These are phyloP conservation scores for Aspergillus coremiiformis DNA, from an alignment of 495 filamentous ascomycete species.

Conservation along the genomic window DNA sequence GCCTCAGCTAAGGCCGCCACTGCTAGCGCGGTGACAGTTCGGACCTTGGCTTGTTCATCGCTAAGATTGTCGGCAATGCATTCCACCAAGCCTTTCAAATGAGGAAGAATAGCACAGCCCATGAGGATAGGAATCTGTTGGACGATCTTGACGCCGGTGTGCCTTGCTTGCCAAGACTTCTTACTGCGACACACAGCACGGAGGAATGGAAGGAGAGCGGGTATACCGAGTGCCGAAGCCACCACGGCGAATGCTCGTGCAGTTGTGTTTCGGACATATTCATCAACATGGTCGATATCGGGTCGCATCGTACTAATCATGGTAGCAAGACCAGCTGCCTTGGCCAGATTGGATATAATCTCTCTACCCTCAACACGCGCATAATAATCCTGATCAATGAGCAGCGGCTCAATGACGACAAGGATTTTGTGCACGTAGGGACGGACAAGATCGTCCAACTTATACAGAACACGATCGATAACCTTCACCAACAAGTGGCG, in stretches of 20 bases:
- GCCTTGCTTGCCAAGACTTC: slow-evolving; percentile 97
- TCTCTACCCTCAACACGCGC: slow-evolving; percentile 96
- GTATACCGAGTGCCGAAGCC: slow-evolving; percentile 92
- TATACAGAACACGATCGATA: slow-evolving; percentile 97
- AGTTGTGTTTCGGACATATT: slow-evolving; percentile 99
- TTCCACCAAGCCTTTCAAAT: slow-evolving; percentile 92
- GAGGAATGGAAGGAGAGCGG: slow-evolving; percentile 88
- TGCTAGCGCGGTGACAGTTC: slow-evolving; percentile 89
- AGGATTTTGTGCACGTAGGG: slow-evolving; percentile 98
- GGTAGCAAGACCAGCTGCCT: slow-evolving; percentile 92
- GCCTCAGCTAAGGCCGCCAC: slow-evolving; percentile 96
- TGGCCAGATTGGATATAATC: slow-evolving; percentile 95
- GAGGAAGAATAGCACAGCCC: slow-evolving; percentile 94
- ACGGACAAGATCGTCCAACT: slow-evolving; percentile 92
- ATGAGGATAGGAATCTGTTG: slow-evolving; percentile 99
- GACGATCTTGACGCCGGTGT: slow-evolving; percentile 99
- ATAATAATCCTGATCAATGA: slow-evolving; percentile 99
- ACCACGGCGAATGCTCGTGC: slow-evolving; percentile 97
- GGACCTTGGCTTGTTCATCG: slow-evolving; percentile 95
- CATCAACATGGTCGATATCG: slow-evolving; percentile 97
- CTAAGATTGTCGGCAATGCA: slow-evolving; percentile 93
- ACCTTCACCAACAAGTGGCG: slow-evolving; percentile 98
- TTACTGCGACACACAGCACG: slow-evolving; percentile 94
- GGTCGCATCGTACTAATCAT: slow-evolving; percentile 99
- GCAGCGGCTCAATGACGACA: slow-evolving; percentile 95